Conservation (phyloP, 768 basidiomycete species). For the Podaxis sp. region DNA sequence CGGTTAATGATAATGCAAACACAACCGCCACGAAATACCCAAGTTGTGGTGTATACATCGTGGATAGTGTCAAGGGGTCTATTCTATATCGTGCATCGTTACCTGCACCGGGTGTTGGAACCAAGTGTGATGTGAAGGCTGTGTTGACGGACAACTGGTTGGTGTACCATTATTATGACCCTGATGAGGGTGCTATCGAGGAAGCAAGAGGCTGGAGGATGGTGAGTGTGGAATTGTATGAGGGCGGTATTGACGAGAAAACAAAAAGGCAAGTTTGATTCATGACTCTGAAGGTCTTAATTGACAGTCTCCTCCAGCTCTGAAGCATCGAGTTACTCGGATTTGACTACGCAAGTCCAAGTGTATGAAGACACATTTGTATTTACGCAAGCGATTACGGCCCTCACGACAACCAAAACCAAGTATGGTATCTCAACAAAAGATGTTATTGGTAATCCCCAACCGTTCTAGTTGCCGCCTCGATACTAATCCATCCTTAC, state of each 20-base stretch:
- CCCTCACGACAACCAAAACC: constrained; percentile 75
- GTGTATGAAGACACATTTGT: constrained; percentile 47
- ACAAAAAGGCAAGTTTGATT: constrained; percentile 57
- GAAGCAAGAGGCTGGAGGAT: constrained; percentile 68
- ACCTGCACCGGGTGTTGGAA: constrained; percentile 29
- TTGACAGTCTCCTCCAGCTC: constrained; percentile 30
- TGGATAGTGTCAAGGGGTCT: constrained; percentile 81
- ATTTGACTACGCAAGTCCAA: constrained; percentile 61
- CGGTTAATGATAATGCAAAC: background rate
- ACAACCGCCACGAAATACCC: constrained; percentile 24
- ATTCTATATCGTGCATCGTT: constrained; percentile 67
- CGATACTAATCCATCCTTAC: background rate
- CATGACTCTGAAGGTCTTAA: background rate
- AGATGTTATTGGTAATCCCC: constrained; percentile 72
- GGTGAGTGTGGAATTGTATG: constrained; percentile 87
- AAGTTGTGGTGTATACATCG: constrained; percentile 65
- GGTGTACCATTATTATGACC: constrained; percentile 83
- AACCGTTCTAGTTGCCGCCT: background rate
- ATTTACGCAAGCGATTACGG: constrained; percentile 66
- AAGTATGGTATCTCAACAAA: constrained; percentile 87
- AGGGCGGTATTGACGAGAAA: constrained; percentile 73
- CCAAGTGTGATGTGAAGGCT: constrained; percentile 66
- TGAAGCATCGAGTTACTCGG: constrained; percentile 46
- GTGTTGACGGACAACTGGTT: constrained; percentile 89
- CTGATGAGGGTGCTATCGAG: constrained; percentile 42